phyloP scores from a whole-genome alignment of 140 eudicot genomes.

The Senecio squalidus region DNA sequence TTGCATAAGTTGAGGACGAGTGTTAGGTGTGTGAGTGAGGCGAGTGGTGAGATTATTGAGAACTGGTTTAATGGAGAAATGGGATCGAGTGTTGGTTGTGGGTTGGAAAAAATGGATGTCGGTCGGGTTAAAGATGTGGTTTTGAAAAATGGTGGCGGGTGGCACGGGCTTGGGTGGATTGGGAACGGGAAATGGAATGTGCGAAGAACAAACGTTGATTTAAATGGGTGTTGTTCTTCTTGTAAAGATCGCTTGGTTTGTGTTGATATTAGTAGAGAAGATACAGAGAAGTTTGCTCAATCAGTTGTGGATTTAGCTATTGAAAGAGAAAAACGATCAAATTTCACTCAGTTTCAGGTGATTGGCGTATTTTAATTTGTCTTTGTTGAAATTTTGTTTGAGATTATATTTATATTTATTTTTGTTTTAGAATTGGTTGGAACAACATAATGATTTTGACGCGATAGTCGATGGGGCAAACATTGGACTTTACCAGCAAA shows the following conservation, averaged over 20 bases:
- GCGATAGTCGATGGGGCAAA: slow-evolving; percentile 92
- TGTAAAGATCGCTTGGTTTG: slow-evolving; percentile 70
- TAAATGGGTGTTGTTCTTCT: slow-evolving; percentile 45
- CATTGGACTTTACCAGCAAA: slow-evolving; percentile 88
- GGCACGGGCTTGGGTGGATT: slow-evolving; percentile 98
- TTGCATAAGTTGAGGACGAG: slow-evolving; percentile 72
- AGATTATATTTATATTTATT: no score
- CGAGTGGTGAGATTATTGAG: slow-evolving; percentile 42
- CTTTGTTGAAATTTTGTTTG: no score
- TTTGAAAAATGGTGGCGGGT: slow-evolving; percentile 84
- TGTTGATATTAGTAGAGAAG: slow-evolving; percentile 73
- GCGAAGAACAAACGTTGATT: slow-evolving; percentile 33
- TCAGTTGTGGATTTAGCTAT: slow-evolving; percentile 70
- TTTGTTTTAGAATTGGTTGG: slow-evolving; percentile 65
- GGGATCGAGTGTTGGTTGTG: slow-evolving; percentile 19
- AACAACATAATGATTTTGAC: slow-evolving; percentile 56
- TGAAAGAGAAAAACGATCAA: slow-evolving; percentile 61
- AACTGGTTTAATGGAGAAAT: slow-evolving; percentile 54
- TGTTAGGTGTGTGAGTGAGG: slow-evolving; percentile 46
- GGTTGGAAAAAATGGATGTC: slow-evolving; percentile 32
- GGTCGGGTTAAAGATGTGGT: slow-evolving; percentile 50
- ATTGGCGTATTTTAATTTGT: no score
- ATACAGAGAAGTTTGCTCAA: slow-evolving; percentile 71
- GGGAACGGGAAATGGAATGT: slow-evolving; percentile 76
- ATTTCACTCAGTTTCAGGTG: slow-evolving; percentile 85